Evolutionary conservation across 139 green algal genomes (phyloP), one percentile per base, ranked within the genome.

Genomic region (Cymbomonas tetramitiformis): DNA sequence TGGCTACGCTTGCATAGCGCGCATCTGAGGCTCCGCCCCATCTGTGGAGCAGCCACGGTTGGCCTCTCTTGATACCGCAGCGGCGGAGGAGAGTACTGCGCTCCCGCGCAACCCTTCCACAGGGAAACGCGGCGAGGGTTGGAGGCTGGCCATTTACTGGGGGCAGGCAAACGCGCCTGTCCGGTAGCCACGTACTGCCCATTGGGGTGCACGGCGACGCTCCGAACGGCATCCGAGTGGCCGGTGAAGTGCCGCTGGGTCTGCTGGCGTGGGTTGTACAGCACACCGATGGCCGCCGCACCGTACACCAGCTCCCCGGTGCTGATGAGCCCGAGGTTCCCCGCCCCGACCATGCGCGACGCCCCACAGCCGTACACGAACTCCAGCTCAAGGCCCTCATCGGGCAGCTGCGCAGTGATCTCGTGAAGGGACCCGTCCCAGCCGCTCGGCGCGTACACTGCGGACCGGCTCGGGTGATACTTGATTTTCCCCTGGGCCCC

Each of bases 401-500:
- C 44, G 18, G 44, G 44, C 44, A n/a, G n/a, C n/a, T n/a, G n/a
- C n/a, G n/a, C n/a, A n/a, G n/a, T n/a, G n/a, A n/a, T n/a, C n/a
- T n/a, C n/a, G n/a, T n/a, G n/a, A n/a, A n/a, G n/a, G n/a, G n/a
- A n/a, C n/a, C n/a, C n/a, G n/a, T n/a, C n/a, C n/a, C n/a, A n/a
- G n/a, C n/a, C n/a, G n/a, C n/a, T n/a, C n/a, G n/a, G n/a, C n/a
- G n/a, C n/a, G n/a, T n/a, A n/a, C n/a, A n/a, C n/a, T n/a, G n/a
- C n/a, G 61, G 81, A 86, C 34, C 67, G 61, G 66, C 79, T 83
- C 38, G 70, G 61, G 29, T 48, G 62, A 69, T 87, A 83, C 18
- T 75, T 60, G 55, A 87, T 79, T 70, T 84, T 84, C 54, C 77
- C 78, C 36, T 69, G 38, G 61, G n/a, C n/a, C n/a, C n/a, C n/a